Evolutionary conservation across 1,139 yeast genomes (phyloP), one percentile per base, ranked within the genome.

Genomic region (Eremothecium cymbalariae): DNA sequence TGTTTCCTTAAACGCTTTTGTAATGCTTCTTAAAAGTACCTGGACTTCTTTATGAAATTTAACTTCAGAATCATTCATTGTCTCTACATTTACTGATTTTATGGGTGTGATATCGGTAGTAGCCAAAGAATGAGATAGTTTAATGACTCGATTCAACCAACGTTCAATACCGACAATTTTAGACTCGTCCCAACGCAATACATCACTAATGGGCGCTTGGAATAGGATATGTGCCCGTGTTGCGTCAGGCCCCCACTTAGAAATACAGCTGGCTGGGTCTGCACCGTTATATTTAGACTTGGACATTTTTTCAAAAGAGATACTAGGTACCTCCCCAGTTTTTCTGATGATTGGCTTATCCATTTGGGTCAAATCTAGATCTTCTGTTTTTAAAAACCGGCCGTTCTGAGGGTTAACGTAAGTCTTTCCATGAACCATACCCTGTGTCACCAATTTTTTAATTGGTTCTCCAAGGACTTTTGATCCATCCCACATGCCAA

Each of bases 381-480:
- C 96, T 2, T 77, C 75, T 0, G 94, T 93, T 46, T 74, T 83
- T 44, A 90, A 63, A 51, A 81, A 88, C 40, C 75, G 64, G 0
- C 90, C 94, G 27, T 70, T 78, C 0, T 58, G 60, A 1, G 95
- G 93, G 46, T 86, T 80, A 8, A 68, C 65, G 47, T 58, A 82
- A 0, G 98, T 90, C 51, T 74, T 76, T 2, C 97, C 97, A 46
- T 88, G 96, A 3, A 90, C 98, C 98, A 90, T 90, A 11, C 98
- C 98, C 55, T 88, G 98, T 2, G 97, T 88, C 2, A 90, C 77
- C 27, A 90, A 64, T 41, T 72, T 73, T 36, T 64, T 70, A 48
- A 90, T 75, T 1, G 98, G 97, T 52, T 90, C 98, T 22, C 83
- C 84, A 8, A 63, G 62, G 32, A 63, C 50, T 11, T 53, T 53